These are phyloP conservation scores for Eucalyptus regnans DNA, from an alignment of 345 rosid genomes.

Conservation along the genomic window DNA sequence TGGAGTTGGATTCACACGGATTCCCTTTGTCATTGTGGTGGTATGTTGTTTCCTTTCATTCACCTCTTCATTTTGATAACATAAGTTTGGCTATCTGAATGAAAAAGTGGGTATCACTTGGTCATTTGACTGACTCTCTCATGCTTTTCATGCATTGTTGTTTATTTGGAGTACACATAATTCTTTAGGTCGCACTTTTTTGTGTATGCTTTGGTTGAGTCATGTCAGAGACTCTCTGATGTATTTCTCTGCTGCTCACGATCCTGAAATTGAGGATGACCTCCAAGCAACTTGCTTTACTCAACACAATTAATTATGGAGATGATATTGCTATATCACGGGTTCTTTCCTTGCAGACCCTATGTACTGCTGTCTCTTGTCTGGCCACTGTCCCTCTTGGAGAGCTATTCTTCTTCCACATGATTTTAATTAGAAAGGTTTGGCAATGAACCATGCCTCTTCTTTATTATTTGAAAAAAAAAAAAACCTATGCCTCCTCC, in stretches of 20 bases:
- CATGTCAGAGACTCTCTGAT: neutral
- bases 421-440: constrained; percentile 83
- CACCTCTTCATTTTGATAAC: neutral
- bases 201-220: neutral
- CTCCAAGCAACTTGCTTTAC: neutral
- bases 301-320: neutral
- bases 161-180: neutral
- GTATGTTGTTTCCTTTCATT: constrained; percentile 19
- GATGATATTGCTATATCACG: neutral
- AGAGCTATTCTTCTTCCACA: constrained; percentile 85
- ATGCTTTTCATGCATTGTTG: neutral
- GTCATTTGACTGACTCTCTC: neutral
- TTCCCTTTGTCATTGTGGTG: constrained; percentile 71
- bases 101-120: neutral
- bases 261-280: neutral
- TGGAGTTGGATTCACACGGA: constrained; percentile 76
- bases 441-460: neutral
- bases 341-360: constrained; percentile 27
- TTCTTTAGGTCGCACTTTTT: neutral
- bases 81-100: neutral
- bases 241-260: neutral
- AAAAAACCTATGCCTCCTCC: neutral
- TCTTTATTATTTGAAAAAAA: neutral
- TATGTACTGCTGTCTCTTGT: constrained; percentile 72
- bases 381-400: constrained; percentile 80